phyloP scores from a whole-genome alignment of 83 land plant genomes.

The Thuja plicata region DNA sequence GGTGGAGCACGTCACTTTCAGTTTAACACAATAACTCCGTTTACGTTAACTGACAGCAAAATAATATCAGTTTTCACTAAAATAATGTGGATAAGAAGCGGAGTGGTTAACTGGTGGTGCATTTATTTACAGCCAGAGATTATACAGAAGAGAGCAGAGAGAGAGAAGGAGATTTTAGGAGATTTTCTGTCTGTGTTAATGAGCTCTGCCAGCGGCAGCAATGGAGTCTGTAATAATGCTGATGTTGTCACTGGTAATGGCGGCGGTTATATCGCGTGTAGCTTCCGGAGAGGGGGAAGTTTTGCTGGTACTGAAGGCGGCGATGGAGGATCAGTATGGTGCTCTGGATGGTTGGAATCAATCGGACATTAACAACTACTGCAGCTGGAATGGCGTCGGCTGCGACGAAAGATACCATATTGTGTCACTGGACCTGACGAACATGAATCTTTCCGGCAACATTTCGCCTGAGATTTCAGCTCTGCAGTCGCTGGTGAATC shows the following conservation, averaged over 20 bases:
- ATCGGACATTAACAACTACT: constrained; percentile 13
- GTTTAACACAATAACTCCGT: too few relatives aligned
- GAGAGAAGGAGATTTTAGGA: too few relatives aligned
- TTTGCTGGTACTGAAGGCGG: not conserved
- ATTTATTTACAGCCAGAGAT: not conserved
- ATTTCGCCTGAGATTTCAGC: constrained; percentile 28
- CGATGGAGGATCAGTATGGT: not conserved
- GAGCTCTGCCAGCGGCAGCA: not conserved
- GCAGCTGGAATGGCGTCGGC: constrained; percentile 49
- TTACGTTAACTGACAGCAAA: too few relatives aligned
- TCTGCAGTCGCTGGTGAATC: constrained; percentile 29
- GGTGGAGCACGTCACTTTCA: too few relatives aligned
- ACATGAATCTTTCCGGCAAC: constrained; percentile 37
- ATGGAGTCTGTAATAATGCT: not conserved
- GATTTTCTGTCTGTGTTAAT: not conserved
- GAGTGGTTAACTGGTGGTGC: not conserved
- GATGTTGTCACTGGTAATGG: not conserved
- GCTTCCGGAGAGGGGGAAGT: not conserved
- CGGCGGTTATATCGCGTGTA: not conserved
- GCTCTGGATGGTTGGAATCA: not conserved
- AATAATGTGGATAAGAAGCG: too few relatives aligned
- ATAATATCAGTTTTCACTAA: too few relatives aligned
- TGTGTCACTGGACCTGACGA: constrained; percentile 43
- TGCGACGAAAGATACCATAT: constrained; percentile 28
- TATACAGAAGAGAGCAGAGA: not conserved